Conservation (phyloP, 2,329 filamentous ascomycete genomes). For the Apiospora koreana region DNA sequence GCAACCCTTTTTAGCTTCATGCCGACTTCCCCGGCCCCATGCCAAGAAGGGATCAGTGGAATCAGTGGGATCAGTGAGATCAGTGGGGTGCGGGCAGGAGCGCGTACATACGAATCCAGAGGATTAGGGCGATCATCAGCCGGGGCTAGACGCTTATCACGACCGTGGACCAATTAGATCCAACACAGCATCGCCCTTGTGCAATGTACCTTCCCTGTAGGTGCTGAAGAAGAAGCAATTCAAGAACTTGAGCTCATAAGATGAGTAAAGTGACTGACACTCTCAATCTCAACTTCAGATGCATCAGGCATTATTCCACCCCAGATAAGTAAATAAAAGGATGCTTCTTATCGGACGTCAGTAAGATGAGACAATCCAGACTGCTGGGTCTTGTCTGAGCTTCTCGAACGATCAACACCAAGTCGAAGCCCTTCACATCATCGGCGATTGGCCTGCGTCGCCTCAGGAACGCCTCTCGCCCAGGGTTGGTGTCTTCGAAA, state of each 20-base stretch:
- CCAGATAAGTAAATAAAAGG: not conserved
- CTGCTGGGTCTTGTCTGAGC: not conserved
- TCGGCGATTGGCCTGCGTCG: not conserved
- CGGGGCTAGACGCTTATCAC: not conserved
- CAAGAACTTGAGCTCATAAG: not conserved
- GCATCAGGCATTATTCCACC: not conserved
- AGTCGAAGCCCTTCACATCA: not conserved
- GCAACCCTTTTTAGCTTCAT: not conserved
- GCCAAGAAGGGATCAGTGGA: not conserved
- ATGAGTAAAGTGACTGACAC: not conserved
- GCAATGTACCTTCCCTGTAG: not conserved
- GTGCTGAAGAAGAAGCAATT: not conserved
- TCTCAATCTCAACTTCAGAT: not conserved
- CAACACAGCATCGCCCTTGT: not conserved
- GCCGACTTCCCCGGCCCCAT: not conserved
- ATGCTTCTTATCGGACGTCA: not conserved
- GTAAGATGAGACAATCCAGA: not conserved
- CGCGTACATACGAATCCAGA: not conserved
- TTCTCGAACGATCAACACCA: not conserved
- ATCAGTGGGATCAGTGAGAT: too few relatives aligned
- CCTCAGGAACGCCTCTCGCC: slow-evolving; percentile 1
- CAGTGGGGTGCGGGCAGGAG: not conserved
- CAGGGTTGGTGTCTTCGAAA: not conserved
- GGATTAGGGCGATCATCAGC: not conserved
- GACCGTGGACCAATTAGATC: not conserved